These are phyloP conservation scores for Capsicum pubescens DNA, from an alignment of 257 asterid genomes.

Conservation along the genomic window DNA sequence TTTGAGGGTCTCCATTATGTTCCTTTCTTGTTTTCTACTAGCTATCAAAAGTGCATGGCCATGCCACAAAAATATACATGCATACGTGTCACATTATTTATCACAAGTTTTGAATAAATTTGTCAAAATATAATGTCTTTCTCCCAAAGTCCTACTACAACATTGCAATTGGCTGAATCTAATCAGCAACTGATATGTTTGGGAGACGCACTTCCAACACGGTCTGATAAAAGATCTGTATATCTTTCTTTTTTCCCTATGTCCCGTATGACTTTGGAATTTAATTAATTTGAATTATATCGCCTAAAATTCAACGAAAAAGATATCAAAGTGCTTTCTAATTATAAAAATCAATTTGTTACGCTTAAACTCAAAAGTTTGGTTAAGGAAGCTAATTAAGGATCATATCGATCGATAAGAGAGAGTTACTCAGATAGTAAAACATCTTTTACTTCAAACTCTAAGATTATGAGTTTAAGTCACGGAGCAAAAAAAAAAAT, in stretches of 20 bases:
- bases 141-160: neutral
- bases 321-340: neutral
- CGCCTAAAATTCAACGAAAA: neutral
- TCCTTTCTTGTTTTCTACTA: neutral
- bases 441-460: too few species aligned
- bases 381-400: neutral
- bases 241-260: neutral
- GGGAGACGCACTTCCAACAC: neutral
- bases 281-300: neutral
- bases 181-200: neutral
- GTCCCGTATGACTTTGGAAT: accelerated
- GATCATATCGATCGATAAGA: neutral
- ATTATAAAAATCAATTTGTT: neutral
- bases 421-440: too few species aligned
- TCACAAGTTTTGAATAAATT: neutral
- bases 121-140: constrained; percentile 12
- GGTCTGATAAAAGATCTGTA: neutral
- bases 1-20: neutral
- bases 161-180: neutral
- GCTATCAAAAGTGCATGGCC: neutral
- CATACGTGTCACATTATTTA: constrained; percentile 17
- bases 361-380: neutral
- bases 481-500: too few species aligned
- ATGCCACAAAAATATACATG: constrained; percentile 11
- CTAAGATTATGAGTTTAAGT: too few species aligned